Conservation (phyloP, 345 rosid species). For the Salix dunnii region DNA sequence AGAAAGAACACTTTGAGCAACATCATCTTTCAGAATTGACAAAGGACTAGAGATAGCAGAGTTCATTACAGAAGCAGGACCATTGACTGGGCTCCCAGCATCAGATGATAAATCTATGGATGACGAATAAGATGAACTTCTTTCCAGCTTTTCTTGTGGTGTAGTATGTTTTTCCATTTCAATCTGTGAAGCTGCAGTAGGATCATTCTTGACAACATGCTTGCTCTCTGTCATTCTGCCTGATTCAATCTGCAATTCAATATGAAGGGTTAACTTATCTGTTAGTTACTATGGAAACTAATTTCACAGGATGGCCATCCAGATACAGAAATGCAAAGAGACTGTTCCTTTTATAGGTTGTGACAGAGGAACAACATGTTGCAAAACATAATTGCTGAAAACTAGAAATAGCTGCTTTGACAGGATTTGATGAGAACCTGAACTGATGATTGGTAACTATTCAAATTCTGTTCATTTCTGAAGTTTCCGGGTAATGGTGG, state of each 20-base stretch:
- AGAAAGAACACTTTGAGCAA: conserved; percentile 20
- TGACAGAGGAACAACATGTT: neutral
- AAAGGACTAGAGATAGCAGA: conserved; percentile 28
- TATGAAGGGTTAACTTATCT: conserved; percentile 14
- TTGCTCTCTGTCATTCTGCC: conserved; percentile 17
- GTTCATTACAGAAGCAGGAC: conserved; percentile 25
- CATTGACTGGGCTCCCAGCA: conserved; percentile 39
- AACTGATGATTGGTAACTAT: neutral
- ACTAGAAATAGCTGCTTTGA: neutral
- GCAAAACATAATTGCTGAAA: neutral
- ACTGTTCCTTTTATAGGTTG: neutral
- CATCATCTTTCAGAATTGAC: conserved; percentile 11
- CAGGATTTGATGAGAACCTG: neutral
- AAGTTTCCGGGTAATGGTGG: neutral
- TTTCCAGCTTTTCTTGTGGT: conserved; percentile 24
- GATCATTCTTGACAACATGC: conserved; percentile 23
- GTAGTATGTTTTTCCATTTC: conserved; percentile 20
- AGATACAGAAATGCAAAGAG: neutral
- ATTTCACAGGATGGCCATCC: neutral
- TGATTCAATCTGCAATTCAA: conserved; percentile 52
- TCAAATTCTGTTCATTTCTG: neutral
- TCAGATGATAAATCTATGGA: conserved; percentile 49
- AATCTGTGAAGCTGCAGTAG: conserved; percentile 22
- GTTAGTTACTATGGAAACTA: neutral
- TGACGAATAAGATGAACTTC: conserved; percentile 39